A percentile compares a stretch with the other conserved stretches of the same genome.
Evolutionary conservation across 2,329 filamentous ascomycete species (phyloP).

Genomic region (Fusarium sp.): DNA sequence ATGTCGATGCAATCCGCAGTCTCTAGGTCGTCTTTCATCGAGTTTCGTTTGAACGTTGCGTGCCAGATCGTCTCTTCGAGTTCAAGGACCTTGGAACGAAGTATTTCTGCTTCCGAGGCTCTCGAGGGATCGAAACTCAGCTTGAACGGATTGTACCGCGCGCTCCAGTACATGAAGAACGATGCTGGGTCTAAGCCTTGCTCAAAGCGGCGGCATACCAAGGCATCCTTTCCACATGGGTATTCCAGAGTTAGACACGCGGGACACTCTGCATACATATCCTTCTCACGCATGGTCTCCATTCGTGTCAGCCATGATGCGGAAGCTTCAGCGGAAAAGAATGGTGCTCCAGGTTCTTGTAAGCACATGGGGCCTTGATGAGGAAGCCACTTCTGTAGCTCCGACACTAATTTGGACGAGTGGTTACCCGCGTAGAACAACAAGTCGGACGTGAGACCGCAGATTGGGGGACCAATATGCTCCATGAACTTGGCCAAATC

Average conservation of each 20-base stretch:
- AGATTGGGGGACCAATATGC: constrained; percentile 8
- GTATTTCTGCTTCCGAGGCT: background rate
- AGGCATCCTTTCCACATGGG: background rate
- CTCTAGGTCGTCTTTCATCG: background rate
- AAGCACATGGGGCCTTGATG: background rate
- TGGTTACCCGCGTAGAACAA: constrained; percentile 6
- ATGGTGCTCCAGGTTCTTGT: background rate
- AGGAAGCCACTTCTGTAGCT: background rate
- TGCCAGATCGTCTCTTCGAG: constrained; percentile 8
- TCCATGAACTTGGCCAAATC: constrained; percentile 5
- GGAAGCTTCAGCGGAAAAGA: constrained; percentile 6
- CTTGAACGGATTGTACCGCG: background rate
- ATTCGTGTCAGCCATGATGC: background rate
- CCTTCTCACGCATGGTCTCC: background rate
- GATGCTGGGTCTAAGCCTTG: background rate
- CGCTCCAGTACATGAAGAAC: constrained; percentile 14
- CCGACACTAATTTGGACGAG: constrained; percentile 4
- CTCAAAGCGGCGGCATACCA: background rate
- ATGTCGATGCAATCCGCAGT: background rate
- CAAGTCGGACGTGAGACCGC: constrained; percentile 2
- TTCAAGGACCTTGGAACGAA: constrained; percentile 9
- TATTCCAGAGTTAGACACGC: background rate
- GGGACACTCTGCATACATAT: background rate
- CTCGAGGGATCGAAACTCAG: background rate
- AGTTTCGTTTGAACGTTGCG: background rate